A percentile compares a stretch with the other conserved stretches of the same genome.
phyloP scores from a whole-genome alignment of 257 asterid genomes.

The Petrea volubilis region DNA sequence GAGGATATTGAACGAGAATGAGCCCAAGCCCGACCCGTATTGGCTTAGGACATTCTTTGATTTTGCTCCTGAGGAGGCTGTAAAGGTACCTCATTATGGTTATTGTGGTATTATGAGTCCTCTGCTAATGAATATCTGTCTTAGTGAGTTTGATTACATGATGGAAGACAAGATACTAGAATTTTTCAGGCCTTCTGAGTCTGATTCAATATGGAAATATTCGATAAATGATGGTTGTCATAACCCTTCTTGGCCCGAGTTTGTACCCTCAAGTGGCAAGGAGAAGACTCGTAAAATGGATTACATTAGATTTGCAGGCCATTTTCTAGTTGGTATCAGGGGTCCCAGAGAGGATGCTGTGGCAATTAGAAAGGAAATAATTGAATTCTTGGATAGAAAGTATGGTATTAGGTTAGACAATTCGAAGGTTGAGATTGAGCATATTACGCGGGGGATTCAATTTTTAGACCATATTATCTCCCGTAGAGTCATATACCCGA shows the following conservation, averaged over 20 bases:
- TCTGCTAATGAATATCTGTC: constrained; percentile 66
- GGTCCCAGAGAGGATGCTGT: constrained; percentile 94
- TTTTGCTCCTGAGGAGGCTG: constrained; percentile 95
- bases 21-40: constrained; percentile 92
- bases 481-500: constrained; percentile 86
- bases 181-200: constrained; percentile 68
- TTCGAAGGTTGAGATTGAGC: constrained; percentile 82
- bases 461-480: constrained; percentile 83
- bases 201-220: constrained; percentile 86
- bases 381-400: constrained; percentile 60
- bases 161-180: constrained; percentile 70
- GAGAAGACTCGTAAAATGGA: constrained; percentile 90
- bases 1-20: constrained; percentile 71
- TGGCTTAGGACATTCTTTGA: constrained; percentile 84
- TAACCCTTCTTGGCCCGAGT: constrained; percentile 99
- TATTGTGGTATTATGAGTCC: constrained; percentile 92
- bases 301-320: constrained; percentile 76
- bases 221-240: constrained; percentile 86
- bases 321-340: constrained; percentile 83
- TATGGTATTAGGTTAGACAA: constrained; percentile 73
- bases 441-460: constrained; percentile 78
- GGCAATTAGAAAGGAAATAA: constrained; percentile 64
- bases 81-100: constrained; percentile 76
- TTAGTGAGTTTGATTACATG: constrained; percentile 69
- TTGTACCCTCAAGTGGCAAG: constrained; percentile 90